Percentiles rank a stretch among this genome's conserved stretches.
Evolutionary conservation across 2,329 filamentous ascomycete genomes (phyloP).

Genomic region (Xylariomycetidae sp.): DNA sequence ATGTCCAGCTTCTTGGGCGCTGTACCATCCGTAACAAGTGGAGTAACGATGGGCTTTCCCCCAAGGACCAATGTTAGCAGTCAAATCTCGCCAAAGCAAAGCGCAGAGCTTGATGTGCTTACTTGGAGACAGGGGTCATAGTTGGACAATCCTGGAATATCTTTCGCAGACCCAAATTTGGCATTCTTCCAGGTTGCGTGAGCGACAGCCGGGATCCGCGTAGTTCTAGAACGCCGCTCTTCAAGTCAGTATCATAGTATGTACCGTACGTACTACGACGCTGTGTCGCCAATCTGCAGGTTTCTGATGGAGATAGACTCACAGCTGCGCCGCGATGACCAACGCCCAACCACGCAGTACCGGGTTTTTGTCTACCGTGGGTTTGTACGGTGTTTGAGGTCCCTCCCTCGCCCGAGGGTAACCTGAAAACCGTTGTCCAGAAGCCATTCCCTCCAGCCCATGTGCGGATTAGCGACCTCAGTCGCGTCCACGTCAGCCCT

Average conservation of each 20-base stretch:
- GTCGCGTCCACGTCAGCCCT: too few species aligned
- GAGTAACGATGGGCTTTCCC: constrained; percentile 52
- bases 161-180: constrained; percentile 43
- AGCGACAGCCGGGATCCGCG: constrained; percentile 57
- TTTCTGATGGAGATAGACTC: constrained; percentile 26
- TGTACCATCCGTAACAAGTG: constrained; percentile 34
- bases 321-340: constrained; percentile 58
- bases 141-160: constrained; percentile 40
- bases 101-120: constrained; percentile 13
- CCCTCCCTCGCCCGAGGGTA: constrained; percentile 26
- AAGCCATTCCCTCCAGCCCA: too few species aligned
- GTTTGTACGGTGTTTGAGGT: constrained; percentile 35
- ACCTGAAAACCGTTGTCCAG: constrained; percentile 20
- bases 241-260: too few species aligned
- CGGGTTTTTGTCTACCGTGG: constrained; percentile 60
- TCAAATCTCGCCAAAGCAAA: neutral
- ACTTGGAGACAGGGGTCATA: constrained; percentile 47
- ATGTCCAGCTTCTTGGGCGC: constrained; percentile 33
- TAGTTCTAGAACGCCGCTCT: constrained; percentile 50
- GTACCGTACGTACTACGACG: too few species aligned
- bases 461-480: too few species aligned
- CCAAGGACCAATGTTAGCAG: constrained; percentile 11
- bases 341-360: constrained; percentile 63
- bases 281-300: too few species aligned
- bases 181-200: constrained; percentile 67